Conservation (phyloP, 1,284 basidiomycete species). For the Leccinum insolens region DNA sequence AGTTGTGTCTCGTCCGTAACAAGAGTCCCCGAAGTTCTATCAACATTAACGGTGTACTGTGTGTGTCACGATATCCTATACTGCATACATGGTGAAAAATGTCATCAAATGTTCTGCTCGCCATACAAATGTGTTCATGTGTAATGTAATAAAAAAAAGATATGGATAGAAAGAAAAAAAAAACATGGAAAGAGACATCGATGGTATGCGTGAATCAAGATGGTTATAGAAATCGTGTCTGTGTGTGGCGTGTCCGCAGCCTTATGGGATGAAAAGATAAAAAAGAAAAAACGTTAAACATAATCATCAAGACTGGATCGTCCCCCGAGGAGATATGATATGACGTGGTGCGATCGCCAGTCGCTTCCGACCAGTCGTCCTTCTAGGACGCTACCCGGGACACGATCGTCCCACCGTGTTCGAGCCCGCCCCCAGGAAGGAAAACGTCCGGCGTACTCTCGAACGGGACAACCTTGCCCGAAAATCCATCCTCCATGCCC, state of each 20-base stretch:
- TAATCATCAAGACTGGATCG: not conserved
- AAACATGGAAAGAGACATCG: not conserved
- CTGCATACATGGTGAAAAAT: conserved; percentile 12
- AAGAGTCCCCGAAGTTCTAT: conserved; percentile 9
- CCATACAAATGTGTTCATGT: conserved; percentile 13
- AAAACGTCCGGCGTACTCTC: conserved; percentile 44
- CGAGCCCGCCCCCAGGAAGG: conserved; percentile 30
- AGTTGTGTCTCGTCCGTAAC: not conserved
- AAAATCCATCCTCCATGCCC: conserved; percentile 29
- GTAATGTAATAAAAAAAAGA: not conserved
- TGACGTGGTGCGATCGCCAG: conserved; percentile 1
- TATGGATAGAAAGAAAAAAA: conserved; percentile 6
- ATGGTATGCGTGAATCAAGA: conserved; percentile 6
- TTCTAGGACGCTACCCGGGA: conserved; percentile 34
- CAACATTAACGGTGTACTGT: not conserved
- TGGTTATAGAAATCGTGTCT: conserved; percentile 16
- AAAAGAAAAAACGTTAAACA: not conserved
- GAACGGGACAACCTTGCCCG: conserved; percentile 38
- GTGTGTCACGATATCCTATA: conserved; percentile 1
- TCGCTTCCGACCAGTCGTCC: not conserved
- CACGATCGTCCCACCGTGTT: conserved; percentile 34
- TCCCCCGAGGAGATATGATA: not conserved
- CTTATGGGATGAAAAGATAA: conserved; percentile 4
- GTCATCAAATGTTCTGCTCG: conserved; percentile 8
- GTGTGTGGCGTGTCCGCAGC: conserved; percentile 18